Percentiles rank a stretch among this genome's conserved stretches.
These are phyloP conservation scores for Daldinia childiae DNA, from an alignment of 495 filamentous ascomycete species.

Conservation along the genomic window DNA sequence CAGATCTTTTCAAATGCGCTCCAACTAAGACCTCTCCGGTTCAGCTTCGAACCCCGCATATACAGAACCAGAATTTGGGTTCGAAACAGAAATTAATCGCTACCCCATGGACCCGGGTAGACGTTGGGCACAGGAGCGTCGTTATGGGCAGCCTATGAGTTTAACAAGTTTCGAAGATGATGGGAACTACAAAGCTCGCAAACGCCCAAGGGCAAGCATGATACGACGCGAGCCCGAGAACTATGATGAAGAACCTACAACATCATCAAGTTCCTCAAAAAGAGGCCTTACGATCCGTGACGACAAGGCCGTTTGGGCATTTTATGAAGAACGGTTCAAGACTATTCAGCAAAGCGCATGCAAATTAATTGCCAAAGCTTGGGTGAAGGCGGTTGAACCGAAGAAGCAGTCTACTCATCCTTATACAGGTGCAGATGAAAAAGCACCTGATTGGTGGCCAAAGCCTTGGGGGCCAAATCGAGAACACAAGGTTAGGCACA, in stretches of 20 bases:
- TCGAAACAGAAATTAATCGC: conserved; percentile 26
- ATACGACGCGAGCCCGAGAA: conserved; percentile 35
- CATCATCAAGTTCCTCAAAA: conserved; percentile 35
- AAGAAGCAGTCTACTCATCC: conserved; percentile 87
- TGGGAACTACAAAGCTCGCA: conserved; percentile 45
- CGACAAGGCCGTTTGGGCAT: conserved; percentile 64
- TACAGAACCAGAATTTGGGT: conserved; percentile 34
- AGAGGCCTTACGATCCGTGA: conserved; percentile 65
- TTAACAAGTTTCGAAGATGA: conserved; percentile 39
- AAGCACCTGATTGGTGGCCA: conserved; percentile 86
- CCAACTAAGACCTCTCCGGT: conserved; percentile 12
- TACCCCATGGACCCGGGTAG: conserved; percentile 16
- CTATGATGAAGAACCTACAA: conserved; percentile 43
- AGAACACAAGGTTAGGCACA: conserved; percentile 65
- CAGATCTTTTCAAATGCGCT: not conserved
- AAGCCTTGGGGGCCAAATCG: conserved; percentile 56
- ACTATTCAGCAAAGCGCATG: conserved; percentile 77
- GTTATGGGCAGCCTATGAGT: conserved; percentile 24
- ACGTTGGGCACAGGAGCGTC: conserved; percentile 25
- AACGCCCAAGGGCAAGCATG: conserved; percentile 48
- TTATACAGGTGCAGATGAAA: conserved; percentile 75
- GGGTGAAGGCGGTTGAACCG: conserved; percentile 83
- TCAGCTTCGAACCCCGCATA: conserved; percentile 28
- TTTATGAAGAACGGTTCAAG: conserved; percentile 71
- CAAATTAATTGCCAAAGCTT: conserved; percentile 78